These are phyloP conservation scores for Periconia sp. DNA, from an alignment of 2,329 filamentous ascomycete species.

Conservation along the genomic window DNA sequence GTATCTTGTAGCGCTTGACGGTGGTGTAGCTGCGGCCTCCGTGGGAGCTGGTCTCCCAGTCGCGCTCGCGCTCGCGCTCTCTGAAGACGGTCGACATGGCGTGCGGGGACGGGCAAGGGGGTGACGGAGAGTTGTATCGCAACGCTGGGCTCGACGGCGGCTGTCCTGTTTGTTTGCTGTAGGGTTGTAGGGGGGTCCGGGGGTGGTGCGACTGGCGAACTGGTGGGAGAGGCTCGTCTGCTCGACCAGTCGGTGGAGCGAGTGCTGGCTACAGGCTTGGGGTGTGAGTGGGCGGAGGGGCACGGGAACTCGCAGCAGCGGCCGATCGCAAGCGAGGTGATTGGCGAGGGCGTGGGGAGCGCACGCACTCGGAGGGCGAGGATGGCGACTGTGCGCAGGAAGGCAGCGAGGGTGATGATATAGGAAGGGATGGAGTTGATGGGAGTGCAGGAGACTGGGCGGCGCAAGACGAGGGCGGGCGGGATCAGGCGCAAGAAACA, in stretches of 20 bases:
- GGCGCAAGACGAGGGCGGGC: constrained; percentile 9
- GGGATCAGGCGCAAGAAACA: constrained; percentile 19
- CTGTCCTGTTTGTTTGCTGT: not conserved
- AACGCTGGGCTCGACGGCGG: not conserved
- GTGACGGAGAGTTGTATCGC: not conserved
- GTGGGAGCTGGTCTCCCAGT: constrained; percentile 48
- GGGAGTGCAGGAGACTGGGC: constrained; percentile 9
- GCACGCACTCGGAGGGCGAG: constrained; percentile 4
- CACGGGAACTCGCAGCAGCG: constrained; percentile 2
- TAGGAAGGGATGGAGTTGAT: constrained; percentile 6
- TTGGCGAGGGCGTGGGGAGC: constrained; percentile 8
- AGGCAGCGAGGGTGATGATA: constrained; percentile 1
- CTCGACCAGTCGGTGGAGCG: constrained; percentile 14
- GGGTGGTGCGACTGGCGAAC: constrained; percentile 1
- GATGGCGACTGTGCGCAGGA: constrained; percentile 7
- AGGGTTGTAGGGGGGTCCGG: not conserved
- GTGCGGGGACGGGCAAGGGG: constrained; percentile 5
- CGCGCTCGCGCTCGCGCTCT: constrained; percentile 53
- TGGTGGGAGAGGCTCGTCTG: constrained; percentile 12
- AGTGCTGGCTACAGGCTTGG: not conserved
- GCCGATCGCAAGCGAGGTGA: constrained; percentile 12
- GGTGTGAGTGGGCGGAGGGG: constrained; percentile 13
- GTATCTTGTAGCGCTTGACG: constrained; percentile 66
- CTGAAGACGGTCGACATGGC: constrained; percentile 55
- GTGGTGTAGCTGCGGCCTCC: constrained; percentile 57